Conservation (phyloP, 768 basidiomycete species). For the Sporobolomyces pararoseus region DNA sequence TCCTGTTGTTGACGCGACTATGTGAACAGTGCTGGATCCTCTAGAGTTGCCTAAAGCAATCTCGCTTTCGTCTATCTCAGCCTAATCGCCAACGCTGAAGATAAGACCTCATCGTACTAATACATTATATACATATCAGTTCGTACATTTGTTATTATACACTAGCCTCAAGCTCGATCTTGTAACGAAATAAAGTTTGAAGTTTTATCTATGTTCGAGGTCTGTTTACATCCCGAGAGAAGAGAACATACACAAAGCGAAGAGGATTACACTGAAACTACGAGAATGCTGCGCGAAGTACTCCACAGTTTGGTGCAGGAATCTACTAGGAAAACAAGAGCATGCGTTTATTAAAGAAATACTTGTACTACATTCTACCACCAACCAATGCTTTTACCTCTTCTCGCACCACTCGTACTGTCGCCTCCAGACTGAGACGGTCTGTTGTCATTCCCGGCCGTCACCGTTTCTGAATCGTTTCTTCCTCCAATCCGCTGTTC, state of each 20-base stretch:
- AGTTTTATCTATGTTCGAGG: neutral
- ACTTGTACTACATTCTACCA: too few relatives aligned
- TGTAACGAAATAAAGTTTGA: conserved; percentile 5
- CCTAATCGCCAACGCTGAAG: neutral
- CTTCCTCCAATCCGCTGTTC: neutral
- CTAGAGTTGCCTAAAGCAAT: conserved; percentile 16
- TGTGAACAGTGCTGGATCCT: neutral
- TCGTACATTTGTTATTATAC: neutral
- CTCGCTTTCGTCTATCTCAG: conserved; percentile 12
- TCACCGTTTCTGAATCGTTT: neutral
- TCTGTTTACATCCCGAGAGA: too few relatives aligned
- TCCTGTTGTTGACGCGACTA: neutral
- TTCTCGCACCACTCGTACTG: neutral
- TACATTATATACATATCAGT: neutral
- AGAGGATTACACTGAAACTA: too few relatives aligned
- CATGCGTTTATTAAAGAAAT: too few relatives aligned
- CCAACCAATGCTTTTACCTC: neutral
- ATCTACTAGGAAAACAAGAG: too few relatives aligned
- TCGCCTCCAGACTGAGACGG: neutral
- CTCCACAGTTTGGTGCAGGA: too few relatives aligned
- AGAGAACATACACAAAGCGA: too few relatives aligned
- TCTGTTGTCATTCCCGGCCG: too few relatives aligned
- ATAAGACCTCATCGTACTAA: neutral
- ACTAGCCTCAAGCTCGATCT: neutral
- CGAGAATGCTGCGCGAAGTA: too few relatives aligned